phyloP scores from a whole-genome alignment of 768 basidiomycete genomes.

The Boletus insuetus region DNA sequence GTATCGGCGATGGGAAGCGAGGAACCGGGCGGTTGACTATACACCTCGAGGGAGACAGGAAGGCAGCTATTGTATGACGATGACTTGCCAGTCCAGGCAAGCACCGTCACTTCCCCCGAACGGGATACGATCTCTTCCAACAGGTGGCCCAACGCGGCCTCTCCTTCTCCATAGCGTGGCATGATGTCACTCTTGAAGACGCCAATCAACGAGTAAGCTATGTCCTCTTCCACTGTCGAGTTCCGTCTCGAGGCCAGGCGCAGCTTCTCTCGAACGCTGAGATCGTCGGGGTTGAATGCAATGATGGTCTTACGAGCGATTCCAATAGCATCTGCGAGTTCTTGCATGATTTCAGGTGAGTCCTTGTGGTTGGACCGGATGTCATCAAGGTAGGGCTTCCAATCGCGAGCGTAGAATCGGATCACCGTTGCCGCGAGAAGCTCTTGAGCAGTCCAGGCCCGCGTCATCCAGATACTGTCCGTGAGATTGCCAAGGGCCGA shows the following conservation, averaged over 20 bases:
- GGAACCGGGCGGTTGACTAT: background rate
- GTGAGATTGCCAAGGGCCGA: background rate
- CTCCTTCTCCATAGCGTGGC: conserved; percentile 8
- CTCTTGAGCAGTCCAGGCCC: conserved; percentile 17
- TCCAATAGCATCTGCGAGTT: conserved; percentile 5
- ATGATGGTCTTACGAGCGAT: conserved; percentile 1
- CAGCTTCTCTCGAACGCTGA: conserved; percentile 8
- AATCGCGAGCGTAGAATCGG: conserved; percentile 6
- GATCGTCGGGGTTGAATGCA: conserved; percentile 1
- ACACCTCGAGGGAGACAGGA: background rate
- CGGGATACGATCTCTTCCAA: conserved; percentile 13
- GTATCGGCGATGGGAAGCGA: background rate
- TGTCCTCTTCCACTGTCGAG: conserved; percentile 5
- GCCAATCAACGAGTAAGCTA: conserved; percentile 9
- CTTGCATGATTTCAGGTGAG: conserved; percentile 5
- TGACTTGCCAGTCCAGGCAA: conserved; percentile 11
- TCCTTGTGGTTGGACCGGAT: conserved; percentile 7
- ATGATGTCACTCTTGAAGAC: conserved; percentile 8
- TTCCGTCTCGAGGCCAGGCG: conserved; percentile 11
- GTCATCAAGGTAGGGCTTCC: conserved; percentile 11
- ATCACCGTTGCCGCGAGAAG: conserved; percentile 8
- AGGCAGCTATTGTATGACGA: conserved; percentile 15
- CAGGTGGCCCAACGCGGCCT: conserved; percentile 9
- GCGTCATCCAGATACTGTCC: conserved; percentile 5
- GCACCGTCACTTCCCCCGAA: conserved; percentile 3